A percentile compares a stretch with the other conserved stretches of the same genome.
phyloP scores from a whole-genome alignment of 2,329 filamentous ascomycete species.

The Hypoxylon sp. region DNA sequence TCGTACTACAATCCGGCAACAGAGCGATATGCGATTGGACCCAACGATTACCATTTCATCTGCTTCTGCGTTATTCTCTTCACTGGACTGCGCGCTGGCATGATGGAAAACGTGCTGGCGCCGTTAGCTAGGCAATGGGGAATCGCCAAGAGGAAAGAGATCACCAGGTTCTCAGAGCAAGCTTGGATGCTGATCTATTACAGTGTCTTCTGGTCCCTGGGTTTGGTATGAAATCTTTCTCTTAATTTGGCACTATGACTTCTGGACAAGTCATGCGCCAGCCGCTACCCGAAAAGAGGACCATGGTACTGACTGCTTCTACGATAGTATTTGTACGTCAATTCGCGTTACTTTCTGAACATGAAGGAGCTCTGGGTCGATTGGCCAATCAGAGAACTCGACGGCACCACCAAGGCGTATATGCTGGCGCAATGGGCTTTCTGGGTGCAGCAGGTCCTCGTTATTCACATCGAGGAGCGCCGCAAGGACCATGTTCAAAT shows the following conservation, averaged over 20 bases:
- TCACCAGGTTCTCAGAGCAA: constrained; percentile 90
- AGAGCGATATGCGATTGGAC: constrained; percentile 77
- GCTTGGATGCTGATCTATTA: constrained; percentile 91
- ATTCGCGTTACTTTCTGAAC: constrained; percentile 80
- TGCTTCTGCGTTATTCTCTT: constrained; percentile 82
- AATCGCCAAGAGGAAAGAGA: constrained; percentile 76
- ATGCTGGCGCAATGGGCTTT: constrained; percentile 90
- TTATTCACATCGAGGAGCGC: constrained; percentile 92
- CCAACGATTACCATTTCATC: constrained; percentile 81
- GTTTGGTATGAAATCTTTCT: constrained; percentile 68
- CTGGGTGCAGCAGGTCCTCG: constrained; percentile 92
- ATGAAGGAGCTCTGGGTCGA: constrained; percentile 80
- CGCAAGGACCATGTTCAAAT: constrained; percentile 97
- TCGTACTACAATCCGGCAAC: constrained; percentile 79
- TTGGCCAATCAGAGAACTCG: constrained; percentile 82
- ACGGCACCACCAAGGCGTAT: constrained; percentile 82
- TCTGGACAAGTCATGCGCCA: neutral
- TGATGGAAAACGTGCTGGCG: constrained; percentile 86
- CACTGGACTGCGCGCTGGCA: constrained; percentile 81
- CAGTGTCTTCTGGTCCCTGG: constrained; percentile 79
- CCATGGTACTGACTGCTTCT: constrained; percentile 15
- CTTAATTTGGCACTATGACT: neutral
- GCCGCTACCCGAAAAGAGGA: neutral
- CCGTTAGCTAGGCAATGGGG: constrained; percentile 78
- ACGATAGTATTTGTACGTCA: constrained; percentile 77